Conservation (phyloP, 345 rosid species). For the Lumnitzera littorea region DNA sequence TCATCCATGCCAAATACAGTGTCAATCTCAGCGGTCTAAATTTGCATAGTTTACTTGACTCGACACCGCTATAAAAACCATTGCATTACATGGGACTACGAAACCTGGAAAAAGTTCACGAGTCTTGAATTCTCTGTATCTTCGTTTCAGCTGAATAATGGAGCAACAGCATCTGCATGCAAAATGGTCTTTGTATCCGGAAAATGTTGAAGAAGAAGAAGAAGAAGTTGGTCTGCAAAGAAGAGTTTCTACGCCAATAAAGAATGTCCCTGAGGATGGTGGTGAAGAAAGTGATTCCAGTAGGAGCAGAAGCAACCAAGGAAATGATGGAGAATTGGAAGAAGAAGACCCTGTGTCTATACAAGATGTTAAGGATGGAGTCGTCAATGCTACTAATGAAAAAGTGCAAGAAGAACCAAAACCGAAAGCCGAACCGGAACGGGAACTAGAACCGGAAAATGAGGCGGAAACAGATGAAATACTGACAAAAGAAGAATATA, state of each 20-base stretch:
- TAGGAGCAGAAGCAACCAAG: neutral
- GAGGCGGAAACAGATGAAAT: constrained; percentile 1
- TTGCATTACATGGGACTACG: too few species aligned
- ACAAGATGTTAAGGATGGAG: neutral
- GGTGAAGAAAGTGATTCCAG: neutral
- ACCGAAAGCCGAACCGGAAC: neutral
- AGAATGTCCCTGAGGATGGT: neutral
- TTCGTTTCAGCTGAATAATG: too few species aligned
- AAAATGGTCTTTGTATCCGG: neutral
- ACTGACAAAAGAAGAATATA: neutral
- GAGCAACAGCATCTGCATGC: too few species aligned
- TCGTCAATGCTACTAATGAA: neutral
- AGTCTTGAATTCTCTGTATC: too few species aligned
- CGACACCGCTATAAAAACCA: too few species aligned
- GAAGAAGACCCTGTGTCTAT: too few species aligned
- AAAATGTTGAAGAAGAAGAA: neutral
- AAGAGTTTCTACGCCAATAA: neutral
- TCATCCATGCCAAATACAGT: too few species aligned
- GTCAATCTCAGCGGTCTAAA: too few species aligned
- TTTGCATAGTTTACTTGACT: too few species aligned
- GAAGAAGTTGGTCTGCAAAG: constrained; percentile 6
- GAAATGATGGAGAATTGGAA: neutral
- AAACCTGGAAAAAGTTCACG: too few species aligned
- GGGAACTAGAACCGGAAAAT: neutral
- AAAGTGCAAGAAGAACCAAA: neutral